Base-by-base conservation (phyloP, 306 rosid species). In the Sindora glabra region DNA sequence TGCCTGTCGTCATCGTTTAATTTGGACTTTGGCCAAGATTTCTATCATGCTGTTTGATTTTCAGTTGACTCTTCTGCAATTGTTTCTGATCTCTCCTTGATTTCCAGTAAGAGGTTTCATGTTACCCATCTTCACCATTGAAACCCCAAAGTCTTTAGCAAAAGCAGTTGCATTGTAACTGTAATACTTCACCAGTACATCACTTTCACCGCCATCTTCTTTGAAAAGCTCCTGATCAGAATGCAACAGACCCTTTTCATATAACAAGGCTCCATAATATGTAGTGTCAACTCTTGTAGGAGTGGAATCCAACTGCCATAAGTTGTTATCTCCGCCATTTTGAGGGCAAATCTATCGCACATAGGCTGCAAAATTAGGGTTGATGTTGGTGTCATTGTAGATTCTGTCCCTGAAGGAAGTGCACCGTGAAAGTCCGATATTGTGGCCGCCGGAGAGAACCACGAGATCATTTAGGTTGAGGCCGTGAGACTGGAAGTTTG, bases 181-280 rank as follows among this genome's bases (percentile, higher is more conserved):
- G n/a, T n/a, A n/a, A n/a, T n/a, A n/a, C n/a, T 23, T 14, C 5
- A 3, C 25, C n/a, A 19, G 42, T 15, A 54, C 30, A 26, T 37
- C 36, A 10, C 16, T 39, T 32, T 19, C 16, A 39, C 32, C 15
- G 12, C 15, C 23, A 13, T 5, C 10, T 29, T 19, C 17, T 10
- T 18, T 17, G 7, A 14, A 57, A 22, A 71, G 71, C 29, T 54
- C 54, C 21, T 48, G 40, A 37, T 63, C 62, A 0, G 67, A 61
- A 45, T 61, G 42, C 3, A 61, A 30, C 4, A 62, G 56, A 46
- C 67, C 67, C 37, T 47, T 62, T 15, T 10, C 10, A 14, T 19
- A 1, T 21, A 45, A 3, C 52, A 62, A 48, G 14, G 52, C 23
- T 11, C n/a, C 2, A 56, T 44, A 62, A 30, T 62, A 62, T 1